Evolutionary conservation across 176 grass and related monocot species (phyloP).

Genomic region (Oryza brachyantha): DNA sequence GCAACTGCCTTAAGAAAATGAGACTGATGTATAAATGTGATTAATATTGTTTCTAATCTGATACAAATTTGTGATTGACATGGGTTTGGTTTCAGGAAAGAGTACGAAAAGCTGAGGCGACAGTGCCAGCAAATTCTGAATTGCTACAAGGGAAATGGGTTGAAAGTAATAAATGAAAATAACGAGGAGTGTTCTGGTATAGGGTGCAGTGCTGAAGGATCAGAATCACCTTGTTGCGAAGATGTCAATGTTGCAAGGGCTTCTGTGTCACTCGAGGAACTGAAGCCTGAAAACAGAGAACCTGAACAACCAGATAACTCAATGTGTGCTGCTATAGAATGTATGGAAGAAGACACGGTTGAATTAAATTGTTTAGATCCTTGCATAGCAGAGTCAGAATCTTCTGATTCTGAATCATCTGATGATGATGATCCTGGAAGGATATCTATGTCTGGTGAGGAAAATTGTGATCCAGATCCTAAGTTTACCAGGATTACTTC

Average conservation of each 20-base stretch:
- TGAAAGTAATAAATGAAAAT: slow-evolving; percentile 65
- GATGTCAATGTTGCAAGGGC: slow-evolving; percentile 29
- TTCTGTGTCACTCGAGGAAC: slow-evolving; percentile 41
- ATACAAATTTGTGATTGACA: not conserved
- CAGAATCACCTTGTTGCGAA: slow-evolving; percentile 63
- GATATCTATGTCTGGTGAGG: slow-evolving; percentile 46
- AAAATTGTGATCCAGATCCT: slow-evolving; percentile 50
- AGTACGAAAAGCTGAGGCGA: slow-evolving; percentile 88
- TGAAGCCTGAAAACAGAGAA: slow-evolving; percentile 34
- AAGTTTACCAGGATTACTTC: slow-evolving; percentile 53
- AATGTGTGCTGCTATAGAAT: slow-evolving; percentile 5
- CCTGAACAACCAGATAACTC: slow-evolving; percentile 45
- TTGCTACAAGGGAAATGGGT: slow-evolving; percentile 55
- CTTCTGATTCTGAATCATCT: slow-evolving; percentile 80
- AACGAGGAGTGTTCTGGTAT: slow-evolving; percentile 50
- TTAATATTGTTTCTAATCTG: slow-evolving; percentile 6
- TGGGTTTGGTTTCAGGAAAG: slow-evolving; percentile 65
- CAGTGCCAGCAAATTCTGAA: slow-evolving; percentile 65
- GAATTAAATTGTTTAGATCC: slow-evolving; percentile 45
- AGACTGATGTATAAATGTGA: not conserved
- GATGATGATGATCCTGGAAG: slow-evolving; percentile 73
- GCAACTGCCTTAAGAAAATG: not conserved
- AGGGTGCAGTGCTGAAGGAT: slow-evolving; percentile 48
- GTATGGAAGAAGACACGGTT: slow-evolving; percentile 41
- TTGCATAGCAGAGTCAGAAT: slow-evolving; percentile 65